Conservation (phyloP, 2,329 filamentous ascomycete species). For the Fusarium sp. region DNA sequence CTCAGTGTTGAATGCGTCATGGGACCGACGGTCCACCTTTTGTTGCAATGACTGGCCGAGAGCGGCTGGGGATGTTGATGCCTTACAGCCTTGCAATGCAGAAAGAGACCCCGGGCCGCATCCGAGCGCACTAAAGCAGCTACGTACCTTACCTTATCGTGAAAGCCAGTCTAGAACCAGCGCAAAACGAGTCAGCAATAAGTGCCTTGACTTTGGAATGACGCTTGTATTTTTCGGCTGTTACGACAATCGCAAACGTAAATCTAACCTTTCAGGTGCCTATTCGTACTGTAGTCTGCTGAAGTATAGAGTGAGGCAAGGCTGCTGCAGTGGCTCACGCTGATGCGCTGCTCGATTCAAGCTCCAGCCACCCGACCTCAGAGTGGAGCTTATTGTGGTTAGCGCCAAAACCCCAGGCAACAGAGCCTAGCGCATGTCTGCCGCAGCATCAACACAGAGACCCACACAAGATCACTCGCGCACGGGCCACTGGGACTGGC, state of each 20-base stretch:
- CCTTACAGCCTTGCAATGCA: constrained; percentile 42
- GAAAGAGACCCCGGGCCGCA: constrained; percentile 19
- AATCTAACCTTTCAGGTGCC: too few species aligned
- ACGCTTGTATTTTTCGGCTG: constrained; percentile 3
- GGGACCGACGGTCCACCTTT: constrained; percentile 47
- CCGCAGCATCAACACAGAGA: too few species aligned
- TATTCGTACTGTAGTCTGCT: background rate
- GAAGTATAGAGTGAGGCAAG: too few species aligned
- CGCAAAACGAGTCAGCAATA: constrained; percentile 3
- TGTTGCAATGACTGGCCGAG: constrained; percentile 30
- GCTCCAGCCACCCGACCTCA: background rate
- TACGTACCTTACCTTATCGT: constrained; percentile 27
- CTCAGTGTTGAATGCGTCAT: constrained; percentile 52
- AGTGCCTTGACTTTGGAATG: constrained; percentile 3
- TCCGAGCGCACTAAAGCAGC: constrained; percentile 29
- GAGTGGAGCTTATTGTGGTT: background rate
- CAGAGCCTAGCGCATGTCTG: too few species aligned
- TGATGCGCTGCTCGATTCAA: background rate
- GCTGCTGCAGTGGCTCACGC: too few species aligned
- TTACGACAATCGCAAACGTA: background rate
- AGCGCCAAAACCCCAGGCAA: constrained; percentile 2
- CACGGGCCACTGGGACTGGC: constrained; percentile 8
- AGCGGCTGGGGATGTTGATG: constrained; percentile 36
- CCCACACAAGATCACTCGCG: background rate
- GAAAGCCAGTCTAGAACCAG: constrained; percentile 20